Evolutionary conservation across 345 rosid genomes (phyloP), one percentile per base, ranked within the genome.

Genomic region (Balakata baccata): DNA sequence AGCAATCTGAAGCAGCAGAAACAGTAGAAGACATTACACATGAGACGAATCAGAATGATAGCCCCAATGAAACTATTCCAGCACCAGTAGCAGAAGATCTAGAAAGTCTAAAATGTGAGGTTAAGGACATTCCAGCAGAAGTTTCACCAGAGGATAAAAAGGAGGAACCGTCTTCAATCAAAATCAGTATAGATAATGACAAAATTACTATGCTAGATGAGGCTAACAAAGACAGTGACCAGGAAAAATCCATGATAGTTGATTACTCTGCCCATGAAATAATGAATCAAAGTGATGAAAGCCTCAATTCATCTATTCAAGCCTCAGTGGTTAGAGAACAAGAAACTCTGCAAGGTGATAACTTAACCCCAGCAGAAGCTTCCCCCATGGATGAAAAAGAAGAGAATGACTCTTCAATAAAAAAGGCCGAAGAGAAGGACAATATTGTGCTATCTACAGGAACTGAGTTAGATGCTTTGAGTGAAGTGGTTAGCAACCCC

Each of bases 101-200:
- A 16, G 47, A 37, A 62, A 62, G 47, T 8, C 66, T 38, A 17
- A 23, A 37, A 16, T 39, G 25, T 38, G 46, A 62, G 66, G n/a
- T 7, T 39, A 62, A 62, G 13, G 43, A 14, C 56, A 38, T 59
- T 53, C 62, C 59, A 66, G 47, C 50, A 52, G 73, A 76, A 58
- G 25, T 54, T 79, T 72, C 72, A 17, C 16, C 11, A 0, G 77
- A 58, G 50, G 68, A 69, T 53, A 73, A 41, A 47, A 46, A 53
- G 37, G 50, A 75, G 20, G 69, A 71, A 72, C 54, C 17, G 63
- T 43, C 78, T 62, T 18, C 52, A 16, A 1, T 38, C 49, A 64
- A 52, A 45, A 34, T 41, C 16, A 47, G 39, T n/a, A 49, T 57
- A 58, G 66, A 49, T 43, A 45, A 18, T 25, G 58, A 52, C 20